Evolutionary conservation across 345 rosid genomes (phyloP).

Genomic region (Crucihimalaya himalaica): DNA sequence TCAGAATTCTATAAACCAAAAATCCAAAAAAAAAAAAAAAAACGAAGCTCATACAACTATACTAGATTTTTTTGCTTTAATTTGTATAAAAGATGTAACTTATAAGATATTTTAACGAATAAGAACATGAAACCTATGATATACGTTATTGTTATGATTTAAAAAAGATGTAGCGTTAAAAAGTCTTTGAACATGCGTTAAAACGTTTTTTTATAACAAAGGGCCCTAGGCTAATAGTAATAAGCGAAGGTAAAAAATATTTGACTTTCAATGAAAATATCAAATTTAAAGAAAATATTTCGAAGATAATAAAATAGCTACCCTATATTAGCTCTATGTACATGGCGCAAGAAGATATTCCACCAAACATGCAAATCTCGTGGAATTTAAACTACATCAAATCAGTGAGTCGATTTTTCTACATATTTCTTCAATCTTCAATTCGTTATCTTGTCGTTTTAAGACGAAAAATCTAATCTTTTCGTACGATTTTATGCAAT

Average conservation of each 20-base stretch:
- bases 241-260: neutral
- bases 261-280: neutral
- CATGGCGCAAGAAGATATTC: neutral
- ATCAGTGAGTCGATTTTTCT: neutral
- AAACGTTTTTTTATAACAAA: neutral
- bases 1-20: neutral
- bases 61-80: too few relatives aligned
- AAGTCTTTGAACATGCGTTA: neutral
- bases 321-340: neutral
- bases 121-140: too few relatives aligned
- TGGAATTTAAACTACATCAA: slow-evolving; percentile 14
- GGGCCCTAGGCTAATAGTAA: neutral
- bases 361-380: slow-evolving; percentile 33
- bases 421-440: neutral
- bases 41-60: too few relatives aligned
- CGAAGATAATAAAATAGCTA: neutral
- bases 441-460: slow-evolving; percentile 23
- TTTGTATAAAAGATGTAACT: too few relatives aligned
- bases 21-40: too few relatives aligned
- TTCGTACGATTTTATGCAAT: slow-evolving; percentile 22
- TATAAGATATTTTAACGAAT: too few relatives aligned
- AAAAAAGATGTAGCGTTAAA: neutral
- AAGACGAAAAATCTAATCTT: slow-evolving; percentile 19
- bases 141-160: too few relatives aligned
- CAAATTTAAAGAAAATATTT: neutral